Evolutionary conservation across 2,329 filamentous ascomycete species (phyloP).

Genomic region (Diaporthe citri): DNA sequence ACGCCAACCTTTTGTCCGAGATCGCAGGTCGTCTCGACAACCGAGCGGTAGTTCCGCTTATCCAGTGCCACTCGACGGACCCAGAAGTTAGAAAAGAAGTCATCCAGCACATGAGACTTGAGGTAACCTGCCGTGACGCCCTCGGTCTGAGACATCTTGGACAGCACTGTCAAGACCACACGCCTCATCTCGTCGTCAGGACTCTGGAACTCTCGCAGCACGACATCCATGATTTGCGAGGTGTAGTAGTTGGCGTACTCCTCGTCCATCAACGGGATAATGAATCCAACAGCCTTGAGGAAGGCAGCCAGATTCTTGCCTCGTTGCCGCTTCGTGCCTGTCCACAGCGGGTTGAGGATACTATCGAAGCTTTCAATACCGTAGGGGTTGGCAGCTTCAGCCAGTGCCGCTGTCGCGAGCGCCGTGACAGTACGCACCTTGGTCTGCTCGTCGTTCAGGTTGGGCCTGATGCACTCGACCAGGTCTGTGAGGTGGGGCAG

Average conservation of each 20-base stretch:
- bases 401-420: slow-evolving; percentile 92
- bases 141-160: slow-evolving; percentile 93
- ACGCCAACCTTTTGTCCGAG: slow-evolving; percentile 98
- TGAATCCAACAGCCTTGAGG: slow-evolving; percentile 96
- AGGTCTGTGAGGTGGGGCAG: slow-evolving; percentile 94
- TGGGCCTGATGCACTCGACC: slow-evolving; percentile 95
- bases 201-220: slow-evolving; percentile 94
- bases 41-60: slow-evolving; percentile 97
- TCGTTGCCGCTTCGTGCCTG: slow-evolving; percentile 93
- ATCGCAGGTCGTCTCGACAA: slow-evolving; percentile 98
- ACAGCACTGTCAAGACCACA: slow-evolving; percentile 96
- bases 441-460: slow-evolving; percentile 96
- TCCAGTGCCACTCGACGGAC: slow-evolving; percentile 96
- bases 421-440: slow-evolving; percentile 98
- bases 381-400: slow-evolving; percentile 96
- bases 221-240: slow-evolving; percentile 97
- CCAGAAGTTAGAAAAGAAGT: slow-evolving; percentile 99
- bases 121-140: slow-evolving; percentile 95
- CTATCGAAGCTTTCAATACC: slow-evolving; percentile 99
- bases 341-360: slow-evolving; percentile 97
- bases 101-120: slow-evolving; percentile 93
- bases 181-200: slow-evolving; percentile 99
- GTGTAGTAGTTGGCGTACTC: slow-evolving; percentile 99
- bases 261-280: slow-evolving; percentile 99
- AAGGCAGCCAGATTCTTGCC: slow-evolving; percentile 97